Base-by-base conservation (phyloP, 2,329 filamentous ascomycete species). In the Pleoardoris graminearum region DNA sequence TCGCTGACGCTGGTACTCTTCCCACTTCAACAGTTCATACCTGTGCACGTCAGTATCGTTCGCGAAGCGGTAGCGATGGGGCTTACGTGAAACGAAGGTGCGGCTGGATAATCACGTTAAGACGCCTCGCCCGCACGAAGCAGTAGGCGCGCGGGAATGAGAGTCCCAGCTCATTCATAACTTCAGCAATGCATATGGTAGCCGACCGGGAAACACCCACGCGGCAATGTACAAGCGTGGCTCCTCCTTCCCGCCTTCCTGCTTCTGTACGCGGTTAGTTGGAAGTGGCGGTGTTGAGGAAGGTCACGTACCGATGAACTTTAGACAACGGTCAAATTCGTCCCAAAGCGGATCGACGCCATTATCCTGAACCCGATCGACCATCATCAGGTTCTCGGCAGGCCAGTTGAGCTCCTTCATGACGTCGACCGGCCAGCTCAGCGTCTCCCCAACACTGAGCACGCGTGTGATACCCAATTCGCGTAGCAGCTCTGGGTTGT, bases 21-120 rank as follows among this genome's bases (percentile, higher is more conserved):
- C 94, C 91, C 93, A 97, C 72, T 95, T 95, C 45, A 99, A 80
- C 25, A 99, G 82, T 76, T 99, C 94, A 68, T 97, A 81, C 39
- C 80, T 83, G 50, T n/a, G 6, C 23, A 38, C 43, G 37, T 55
- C 30, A 48, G 32, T 5, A 36, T 55, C 21, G 42, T 38, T 38
- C 30, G 8, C 21, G n/a, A 33, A 17, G 30, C 12, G 19, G 7
- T 30, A 33, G 16, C 27, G 23, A 14, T 19, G 12, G 30, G 23
- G 69, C 74, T 69, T 61, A 96, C 61, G 89, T 89, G 75, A 99
- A 99, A 53, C 91, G 84, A 50, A 99, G 81, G 77, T 99, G 93
- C 11, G 94, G 94, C 72, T 99, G 94, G 59, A 99, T 97, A 59
- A 99, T 99, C 47, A 99, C 94, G 68, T 99, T 99, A 42, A 99